Base-by-base conservation (phyloP, 1,139 yeast genomes). In the Candida dubliniensis region DNA sequence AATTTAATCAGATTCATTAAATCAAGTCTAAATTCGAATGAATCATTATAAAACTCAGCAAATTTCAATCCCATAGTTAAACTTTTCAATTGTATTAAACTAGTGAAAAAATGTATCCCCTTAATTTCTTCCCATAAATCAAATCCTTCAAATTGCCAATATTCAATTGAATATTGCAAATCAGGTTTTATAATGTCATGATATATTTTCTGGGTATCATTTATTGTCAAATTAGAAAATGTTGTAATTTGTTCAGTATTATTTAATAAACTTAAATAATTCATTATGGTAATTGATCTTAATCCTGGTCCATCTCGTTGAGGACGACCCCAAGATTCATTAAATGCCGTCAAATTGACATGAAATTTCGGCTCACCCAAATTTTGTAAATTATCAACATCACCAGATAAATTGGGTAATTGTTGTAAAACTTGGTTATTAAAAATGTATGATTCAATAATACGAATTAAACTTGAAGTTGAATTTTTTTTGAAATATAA, bases 221-320 rank as follows among this genome's bases (percentile, higher is more conserved):
- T 18, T 10, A 34, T 24, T 12, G 38, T 18, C 23, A 18, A 18
- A 18, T 18, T 18, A 18, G 23, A 18, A 18, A 35, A 5, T 38
- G 14, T n/a, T 9, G 6, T 27, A 1, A 13, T 6, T 1, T 31
- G 29, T 2, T 36, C 29, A 4, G 27, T 34, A 11, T 38, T 24
- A 23, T 38, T 32, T 18, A 47, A 40, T 14, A 37, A 45, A n/a
- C 31, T 26, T 47, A 88, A 57, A 59, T 80, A 88, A 49, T 79
- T 77, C 39, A 79, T 63, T 27, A 85, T 74, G 1, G 96, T 75
- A 41, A 84, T 74, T 3, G 83, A 76, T 52, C 98, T 74, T 46
- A 91, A 71, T 0, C 95, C 95, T 0, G 98, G 97, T 0, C 98
- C 98, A 62, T 93, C 99, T 49, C 89, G 77, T 64, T 91, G 99